Conservation (phyloP, 2,329 filamentous ascomycete species). For the Xylariaceae sp. region DNA sequence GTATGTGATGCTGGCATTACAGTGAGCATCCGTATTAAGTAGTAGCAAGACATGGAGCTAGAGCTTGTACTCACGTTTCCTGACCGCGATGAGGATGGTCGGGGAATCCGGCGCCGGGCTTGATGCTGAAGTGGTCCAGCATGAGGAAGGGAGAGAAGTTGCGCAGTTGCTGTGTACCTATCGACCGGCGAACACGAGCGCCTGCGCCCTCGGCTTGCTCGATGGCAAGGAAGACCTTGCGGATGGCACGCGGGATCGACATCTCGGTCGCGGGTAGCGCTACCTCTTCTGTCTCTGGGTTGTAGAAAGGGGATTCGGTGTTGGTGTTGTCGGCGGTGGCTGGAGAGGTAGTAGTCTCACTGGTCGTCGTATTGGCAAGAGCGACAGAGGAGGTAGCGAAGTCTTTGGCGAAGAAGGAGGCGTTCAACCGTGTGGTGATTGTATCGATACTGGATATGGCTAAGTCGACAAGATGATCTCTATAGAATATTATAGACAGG, state of each 20-base stretch:
- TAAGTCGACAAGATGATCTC: constrained; percentile 28
- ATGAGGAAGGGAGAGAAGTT: constrained; percentile 93
- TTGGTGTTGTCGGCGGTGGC: constrained; percentile 12
- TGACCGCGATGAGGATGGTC: constrained; percentile 82
- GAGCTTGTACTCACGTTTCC: constrained; percentile 45
- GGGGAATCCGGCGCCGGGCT: constrained; percentile 78
- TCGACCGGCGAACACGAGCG: constrained; percentile 77
- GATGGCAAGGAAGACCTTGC: constrained; percentile 74
- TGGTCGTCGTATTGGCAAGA: constrained; percentile 11
- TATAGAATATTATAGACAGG: constrained; percentile 32
- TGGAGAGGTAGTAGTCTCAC: constrained; percentile 14
- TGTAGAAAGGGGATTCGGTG: constrained; percentile 24
- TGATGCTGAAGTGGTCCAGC: constrained; percentile 86
- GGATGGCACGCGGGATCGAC: constrained; percentile 68
- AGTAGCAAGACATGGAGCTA: constrained; percentile 1
- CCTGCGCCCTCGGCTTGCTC: constrained; percentile 87
- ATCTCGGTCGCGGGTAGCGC: constrained; percentile 49
- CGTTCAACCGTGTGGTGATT: constrained; percentile 19
- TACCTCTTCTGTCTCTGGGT: constrained; percentile 26
- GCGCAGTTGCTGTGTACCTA: constrained; percentile 75
- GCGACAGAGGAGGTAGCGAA: constrained; percentile 4
- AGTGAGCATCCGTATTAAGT: constrained; percentile 1
- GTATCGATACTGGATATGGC: constrained; percentile 20
- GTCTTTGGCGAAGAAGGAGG: constrained; percentile 11
- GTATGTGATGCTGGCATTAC: constrained; percentile 43